phyloP scores from a whole-genome alignment of 2,329 filamentous ascomycete genomes.

The Penicillium sp. region DNA sequence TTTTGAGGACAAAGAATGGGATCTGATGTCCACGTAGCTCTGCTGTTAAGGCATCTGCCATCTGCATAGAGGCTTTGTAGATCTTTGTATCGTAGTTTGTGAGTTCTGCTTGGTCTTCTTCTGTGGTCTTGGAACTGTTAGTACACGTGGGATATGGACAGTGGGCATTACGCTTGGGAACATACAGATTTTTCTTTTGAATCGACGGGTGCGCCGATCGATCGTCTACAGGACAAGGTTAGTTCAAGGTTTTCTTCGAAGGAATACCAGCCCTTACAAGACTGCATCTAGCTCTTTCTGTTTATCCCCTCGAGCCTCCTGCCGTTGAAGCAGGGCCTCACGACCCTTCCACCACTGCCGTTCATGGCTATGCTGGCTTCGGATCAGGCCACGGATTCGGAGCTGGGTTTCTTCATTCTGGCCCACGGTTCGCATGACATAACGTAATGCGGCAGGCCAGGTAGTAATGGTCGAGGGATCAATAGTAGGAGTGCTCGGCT shows the following conservation, averaged over 20 bases:
- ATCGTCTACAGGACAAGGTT: slow-evolving; percentile 34
- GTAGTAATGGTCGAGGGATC: slow-evolving; percentile 52
- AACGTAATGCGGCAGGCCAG: slow-evolving; percentile 52
- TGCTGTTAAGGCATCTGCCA: slow-evolving; percentile 58
- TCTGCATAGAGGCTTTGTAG: slow-evolving; percentile 57
- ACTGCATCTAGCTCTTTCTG: slow-evolving; percentile 56
- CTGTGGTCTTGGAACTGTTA: slow-evolving; percentile 35
- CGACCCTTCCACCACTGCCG: slow-evolving; percentile 60
- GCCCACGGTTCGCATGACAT: slow-evolving; percentile 51
- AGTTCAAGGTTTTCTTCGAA: not conserved
- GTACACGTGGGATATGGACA: not conserved
- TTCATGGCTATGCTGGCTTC: slow-evolving; percentile 63
- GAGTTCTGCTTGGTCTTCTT: slow-evolving; percentile 57
- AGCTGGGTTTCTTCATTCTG: slow-evolving; percentile 46
- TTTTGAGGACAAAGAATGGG: slow-evolving; percentile 59
- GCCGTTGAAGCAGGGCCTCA: slow-evolving; percentile 52
- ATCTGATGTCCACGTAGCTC: slow-evolving; percentile 59
- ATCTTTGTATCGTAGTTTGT: slow-evolving; percentile 62
- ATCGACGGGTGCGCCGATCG: slow-evolving; percentile 45
- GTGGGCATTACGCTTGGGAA: not conserved
- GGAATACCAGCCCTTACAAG: slow-evolving; percentile 43
- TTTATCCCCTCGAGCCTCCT: slow-evolving; percentile 52
- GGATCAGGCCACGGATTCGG: slow-evolving; percentile 58
- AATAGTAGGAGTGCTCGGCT: slow-evolving; percentile 6
- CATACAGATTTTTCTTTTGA: slow-evolving; percentile 34